A percentile compares a stretch with the other conserved stretches of the same genome.
Evolutionary conservation across 257 asterid species (phyloP).

Genomic region (Thymus mandschuricus): DNA sequence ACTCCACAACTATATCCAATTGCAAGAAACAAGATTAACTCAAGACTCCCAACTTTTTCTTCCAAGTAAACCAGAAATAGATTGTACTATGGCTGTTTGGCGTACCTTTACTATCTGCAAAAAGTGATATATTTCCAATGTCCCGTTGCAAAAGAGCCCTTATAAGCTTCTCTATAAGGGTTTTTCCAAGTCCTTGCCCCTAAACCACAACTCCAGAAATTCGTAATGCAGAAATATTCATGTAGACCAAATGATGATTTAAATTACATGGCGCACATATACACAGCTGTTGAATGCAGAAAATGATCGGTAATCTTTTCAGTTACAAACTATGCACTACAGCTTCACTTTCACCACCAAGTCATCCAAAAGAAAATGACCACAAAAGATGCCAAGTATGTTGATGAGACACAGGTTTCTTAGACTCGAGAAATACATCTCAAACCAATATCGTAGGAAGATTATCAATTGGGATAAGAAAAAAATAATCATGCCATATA

Average conservation of each 20-base stretch:
- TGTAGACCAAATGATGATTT: constrained; percentile 13
- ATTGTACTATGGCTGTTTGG: background rate
- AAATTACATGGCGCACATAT: background rate
- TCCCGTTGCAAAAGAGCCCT: constrained; percentile 82
- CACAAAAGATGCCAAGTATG: background rate
- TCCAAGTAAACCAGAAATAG: background rate
- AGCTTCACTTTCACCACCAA: background rate
- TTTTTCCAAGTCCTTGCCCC: constrained; percentile 99
- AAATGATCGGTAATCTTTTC: background rate
- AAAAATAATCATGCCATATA: constrained; percentile 2
- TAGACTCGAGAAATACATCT: constrained; percentile 4
- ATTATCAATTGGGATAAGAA: background rate
- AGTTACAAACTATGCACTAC: background rate
- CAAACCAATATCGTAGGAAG: background rate
- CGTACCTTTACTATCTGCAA: constrained; percentile 93
- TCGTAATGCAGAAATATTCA: constrained; percentile 7
- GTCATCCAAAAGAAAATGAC: background rate
- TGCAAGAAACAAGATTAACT: constrained; percentile 15
- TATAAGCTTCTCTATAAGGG: constrained; percentile 84
- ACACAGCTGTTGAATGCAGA: background rate
- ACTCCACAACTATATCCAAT: constrained; percentile 82
- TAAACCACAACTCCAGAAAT: constrained; percentile 32
- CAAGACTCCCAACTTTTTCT: background rate
- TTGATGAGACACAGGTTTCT: background rate
- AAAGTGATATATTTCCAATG: constrained; percentile 89